Base-by-base conservation (phyloP, 2,329 filamentous ascomycete genomes). In the Teratosphaeria zuluensis region DNA sequence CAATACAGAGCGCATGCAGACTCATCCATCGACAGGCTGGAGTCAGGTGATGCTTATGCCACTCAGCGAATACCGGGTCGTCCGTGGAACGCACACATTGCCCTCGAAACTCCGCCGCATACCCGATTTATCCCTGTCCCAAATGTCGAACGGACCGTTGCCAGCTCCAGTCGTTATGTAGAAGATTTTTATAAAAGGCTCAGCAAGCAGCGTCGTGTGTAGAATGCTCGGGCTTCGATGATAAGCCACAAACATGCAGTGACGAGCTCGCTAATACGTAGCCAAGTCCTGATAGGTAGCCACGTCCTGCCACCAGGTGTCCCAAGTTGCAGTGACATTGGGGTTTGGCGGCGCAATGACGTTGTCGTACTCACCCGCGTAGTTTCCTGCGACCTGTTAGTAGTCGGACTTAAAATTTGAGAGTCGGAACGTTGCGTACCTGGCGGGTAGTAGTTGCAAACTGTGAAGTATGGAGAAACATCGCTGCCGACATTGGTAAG, bases 361-460 rank as follows among this genome's bases (percentile, higher is more conserved):
- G 65, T 86, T 84, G 53, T 67, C 66, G 66, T 83, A 87, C 65
- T 80, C 72, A 60, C 77, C 78, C 14, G 65, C 75, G 57, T 79
- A 76, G 74, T 87, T 86, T 55, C 83, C 81, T 80, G 63, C 8
- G 56, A 53, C n/a, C n/a, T n/a, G 21, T 42, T 11, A 32, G 52
- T 55, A 61, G 58, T 61, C 46, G 55, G n/a, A n/a, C n/a, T n/a
- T n/a, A n/a, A n/a, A n/a, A n/a, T 19, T 21, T n/a, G 19, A 42
- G 24, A 51, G n/a, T n/a, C n/a, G n/a, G n/a, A n/a, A n/a, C n/a
- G n/a, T 48, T 46, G 58, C 84, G 74, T 84, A 89, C 89, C 90
- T 63, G 84, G 77, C 62, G 84, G 81, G 65, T 76, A 78, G 78
- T 96, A 96, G 82, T 96, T 92, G 86, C 90, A 96, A 68, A 95